Evolutionary conservation across 2,329 filamentous ascomycete species (phyloP), one percentile per base, ranked within the genome.

Genomic region (Xylaria sp.): DNA sequence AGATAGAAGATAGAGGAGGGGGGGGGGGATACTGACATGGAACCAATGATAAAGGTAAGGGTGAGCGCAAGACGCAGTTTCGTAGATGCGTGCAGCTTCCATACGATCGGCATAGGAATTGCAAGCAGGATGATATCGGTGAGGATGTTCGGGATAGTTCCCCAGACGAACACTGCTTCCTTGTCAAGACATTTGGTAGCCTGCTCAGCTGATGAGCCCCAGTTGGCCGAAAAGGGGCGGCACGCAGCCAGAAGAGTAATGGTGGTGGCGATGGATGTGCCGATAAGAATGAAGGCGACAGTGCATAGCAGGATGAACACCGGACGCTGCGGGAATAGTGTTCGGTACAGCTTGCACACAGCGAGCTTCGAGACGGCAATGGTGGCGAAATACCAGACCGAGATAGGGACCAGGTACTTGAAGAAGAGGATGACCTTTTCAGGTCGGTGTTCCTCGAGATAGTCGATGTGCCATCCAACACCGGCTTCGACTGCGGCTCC

Each of bases 141-240:
- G 5, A 70, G 52, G n/a, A 76, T 73, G 55, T 75, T 75, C 4
- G 73, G 71, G 19, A 75, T 69, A 54, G 66, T 70, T 55, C 59
- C 66, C 68, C 69, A 73, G 5, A 69, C 60, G 48, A 67, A 72
- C 11, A 72, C 57, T 0, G 63, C 59, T 50, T 71, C 63, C 48
- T 65, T 68, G 50, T 72, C 54, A 48, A 73, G 63, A 51, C 70
- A 73, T 1, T 66, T 39, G 1, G 39, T 8, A 1, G 51, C 54
- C 19, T 66, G 63, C 5, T 56, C 59, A 0, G 58, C 58, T 0
- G 61, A n/a, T 4, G 63, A 10, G 0, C 50, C 65, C 65, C 67
- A 67, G 37, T 65, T 56, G 2, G 63, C 61, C 2, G 57, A 60
- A 47, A 67, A 64, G 4, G 65, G 63, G 2, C 4, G 42, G 35